Conservation (phyloP, 2,329 filamentous ascomycete genomes). For the Alternaria sp. region DNA sequence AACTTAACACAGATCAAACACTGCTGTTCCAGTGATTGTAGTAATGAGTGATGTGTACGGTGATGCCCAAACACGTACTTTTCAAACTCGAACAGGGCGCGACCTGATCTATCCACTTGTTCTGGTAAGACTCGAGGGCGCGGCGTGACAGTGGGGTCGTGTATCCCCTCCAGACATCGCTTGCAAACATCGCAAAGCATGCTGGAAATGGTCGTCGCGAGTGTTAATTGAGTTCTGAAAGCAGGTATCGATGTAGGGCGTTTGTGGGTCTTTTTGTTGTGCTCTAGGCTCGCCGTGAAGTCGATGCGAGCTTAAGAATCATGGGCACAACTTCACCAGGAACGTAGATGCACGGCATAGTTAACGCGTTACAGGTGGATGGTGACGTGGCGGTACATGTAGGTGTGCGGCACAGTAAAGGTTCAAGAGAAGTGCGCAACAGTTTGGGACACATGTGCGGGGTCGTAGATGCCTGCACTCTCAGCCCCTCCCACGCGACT, state of each 20-base stretch:
- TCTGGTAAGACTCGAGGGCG: neutral
- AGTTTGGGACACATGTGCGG: neutral
- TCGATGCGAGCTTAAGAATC: neutral
- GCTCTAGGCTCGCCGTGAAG: neutral
- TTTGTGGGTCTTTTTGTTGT: neutral
- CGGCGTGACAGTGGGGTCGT: neutral
- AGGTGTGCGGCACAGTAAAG: neutral
- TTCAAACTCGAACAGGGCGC: neutral
- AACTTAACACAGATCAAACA: too few relatives aligned
- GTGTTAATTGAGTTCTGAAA: neutral
- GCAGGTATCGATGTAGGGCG: neutral
- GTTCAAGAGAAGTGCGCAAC: neutral
- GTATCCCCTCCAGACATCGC: neutral
- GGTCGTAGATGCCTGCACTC: neutral
- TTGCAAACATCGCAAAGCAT: neutral
- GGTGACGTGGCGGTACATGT: neutral
- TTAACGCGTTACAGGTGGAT: neutral
- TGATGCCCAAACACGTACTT: neutral
- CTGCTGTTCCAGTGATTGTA: too few relatives aligned
- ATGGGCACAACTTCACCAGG: neutral
- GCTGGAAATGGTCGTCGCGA: neutral
- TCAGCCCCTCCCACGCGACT: neutral
- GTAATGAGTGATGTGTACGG: too few relatives aligned
- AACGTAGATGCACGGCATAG: neutral
- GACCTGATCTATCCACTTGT: too few relatives aligned